Percentiles rank a stretch among this genome's conserved stretches.
These are phyloP conservation scores for Massarina eburnea DNA, from an alignment of 2,329 filamentous ascomycete species.

Conservation along the genomic window DNA sequence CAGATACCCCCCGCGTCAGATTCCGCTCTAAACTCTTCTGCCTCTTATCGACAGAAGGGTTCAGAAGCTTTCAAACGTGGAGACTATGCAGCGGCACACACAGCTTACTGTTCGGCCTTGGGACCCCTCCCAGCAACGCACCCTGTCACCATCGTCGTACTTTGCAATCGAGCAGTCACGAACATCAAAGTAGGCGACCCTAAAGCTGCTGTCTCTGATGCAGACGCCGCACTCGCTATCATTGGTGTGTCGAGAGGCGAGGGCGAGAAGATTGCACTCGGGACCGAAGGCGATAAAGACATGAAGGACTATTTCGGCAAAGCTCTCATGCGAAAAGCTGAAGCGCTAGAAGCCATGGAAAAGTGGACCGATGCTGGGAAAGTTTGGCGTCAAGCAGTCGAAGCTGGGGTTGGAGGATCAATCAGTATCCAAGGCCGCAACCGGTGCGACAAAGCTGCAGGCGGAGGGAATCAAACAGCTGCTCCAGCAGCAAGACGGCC, in stretches of 20 bases:
- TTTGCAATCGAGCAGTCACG: slow-evolving; percentile 89
- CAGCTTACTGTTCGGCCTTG: slow-evolving; percentile 78
- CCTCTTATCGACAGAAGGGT: slow-evolving; percentile 75
- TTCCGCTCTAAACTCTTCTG: slow-evolving; percentile 71
- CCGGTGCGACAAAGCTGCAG: slow-evolving; percentile 84
- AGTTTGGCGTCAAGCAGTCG: slow-evolving; percentile 81
- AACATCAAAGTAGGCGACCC: slow-evolving; percentile 89
- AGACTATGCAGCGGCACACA: slow-evolving; percentile 84
- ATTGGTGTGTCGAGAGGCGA: slow-evolving; percentile 81
- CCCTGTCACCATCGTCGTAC: slow-evolving; percentile 82
- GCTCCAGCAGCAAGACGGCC: slow-evolving; percentile 22
- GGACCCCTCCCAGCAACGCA: slow-evolving; percentile 73
- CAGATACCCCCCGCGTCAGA: slow-evolving; percentile 69
- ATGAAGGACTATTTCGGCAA: slow-evolving; percentile 96
- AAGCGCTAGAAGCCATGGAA: slow-evolving; percentile 93
- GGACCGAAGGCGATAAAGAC: slow-evolving; percentile 65
- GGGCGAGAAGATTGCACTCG: slow-evolving; percentile 74
- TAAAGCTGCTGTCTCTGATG: slow-evolving; percentile 81
- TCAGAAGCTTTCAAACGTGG: slow-evolving; percentile 91
- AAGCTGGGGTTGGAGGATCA: slow-evolving; percentile 81
- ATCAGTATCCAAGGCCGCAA: slow-evolving; percentile 83
- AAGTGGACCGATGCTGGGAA: slow-evolving; percentile 82
- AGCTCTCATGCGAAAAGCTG: slow-evolving; percentile 89
- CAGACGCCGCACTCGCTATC: slow-evolving; percentile 74
- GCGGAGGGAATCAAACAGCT: slow-evolving; percentile 22